Conservation (phyloP, 148 eudicot genomes). For the Rhododendron vialii region DNA sequence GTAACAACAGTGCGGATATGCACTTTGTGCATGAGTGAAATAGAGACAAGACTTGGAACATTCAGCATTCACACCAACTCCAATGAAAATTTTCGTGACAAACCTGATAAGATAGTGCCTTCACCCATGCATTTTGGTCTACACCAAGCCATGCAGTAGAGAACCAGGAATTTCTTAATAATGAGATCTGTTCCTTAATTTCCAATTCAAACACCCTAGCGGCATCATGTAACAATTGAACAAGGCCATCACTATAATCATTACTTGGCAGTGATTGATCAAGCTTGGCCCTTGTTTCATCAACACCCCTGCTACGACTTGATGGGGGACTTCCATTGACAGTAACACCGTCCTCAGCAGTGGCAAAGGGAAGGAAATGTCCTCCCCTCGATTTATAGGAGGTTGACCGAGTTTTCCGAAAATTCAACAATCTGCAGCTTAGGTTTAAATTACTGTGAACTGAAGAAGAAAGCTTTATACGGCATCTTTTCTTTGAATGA, state of each 20-base stretch:
- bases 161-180: conserved; percentile 70
- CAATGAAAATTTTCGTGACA: conserved; percentile 7
- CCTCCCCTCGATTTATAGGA: conserved; percentile 39
- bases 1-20: neutral
- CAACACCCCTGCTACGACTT: conserved; percentile 53
- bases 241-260: conserved; percentile 71
- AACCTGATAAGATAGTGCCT: conserved; percentile 93
- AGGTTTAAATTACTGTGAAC: conserved; percentile 30
- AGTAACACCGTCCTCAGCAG: conserved; percentile 82
- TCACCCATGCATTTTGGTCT: conserved; percentile 80
- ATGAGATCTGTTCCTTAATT: conserved; percentile 56
- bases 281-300: conserved; percentile 59
- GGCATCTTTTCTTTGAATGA: conserved; percentile 38
- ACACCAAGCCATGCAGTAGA: conserved; percentile 86
- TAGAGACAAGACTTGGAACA: neutral
- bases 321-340: conserved; percentile 69
- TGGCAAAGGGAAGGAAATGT: conserved; percentile 38
- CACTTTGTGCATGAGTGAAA: neutral
- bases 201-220: conserved; percentile 89
- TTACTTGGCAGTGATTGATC: conserved; percentile 64
- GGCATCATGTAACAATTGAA: conserved; percentile 84
- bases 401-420: conserved; percentile 27
- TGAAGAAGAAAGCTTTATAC: conserved; percentile 37
- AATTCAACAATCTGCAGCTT: conserved; percentile 30
- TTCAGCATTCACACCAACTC: neutral